Evolutionary conservation across 495 filamentous ascomycete species (phyloP).

Genomic region (Apiosordaria backusii): DNA sequence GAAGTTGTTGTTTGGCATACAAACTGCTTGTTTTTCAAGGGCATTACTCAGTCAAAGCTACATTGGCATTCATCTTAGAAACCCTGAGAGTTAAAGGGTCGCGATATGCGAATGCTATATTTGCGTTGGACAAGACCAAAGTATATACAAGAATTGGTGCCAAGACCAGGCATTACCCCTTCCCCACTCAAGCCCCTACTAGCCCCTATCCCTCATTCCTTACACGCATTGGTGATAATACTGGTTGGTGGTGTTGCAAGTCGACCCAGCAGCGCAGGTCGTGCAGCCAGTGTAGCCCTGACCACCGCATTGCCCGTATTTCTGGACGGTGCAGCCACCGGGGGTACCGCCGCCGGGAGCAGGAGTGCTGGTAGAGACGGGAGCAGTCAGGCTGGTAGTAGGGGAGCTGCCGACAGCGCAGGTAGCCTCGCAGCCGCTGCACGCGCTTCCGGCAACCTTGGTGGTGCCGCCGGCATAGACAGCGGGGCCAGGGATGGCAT

Average conservation of each 20-base stretch:
- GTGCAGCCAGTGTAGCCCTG: slow-evolving; percentile 44
- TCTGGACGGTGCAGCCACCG: slow-evolving; percentile 33
- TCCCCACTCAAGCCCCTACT: neutral
- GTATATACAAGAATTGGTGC: slow-evolving; percentile 18
- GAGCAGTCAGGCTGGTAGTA: slow-evolving; percentile 20
- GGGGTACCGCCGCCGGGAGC: slow-evolving; percentile 18
- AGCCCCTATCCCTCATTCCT: neutral
- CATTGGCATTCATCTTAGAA: neutral
- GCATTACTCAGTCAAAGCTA: no score
- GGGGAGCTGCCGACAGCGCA: slow-evolving; percentile 36
- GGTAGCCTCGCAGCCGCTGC: slow-evolving; percentile 39
- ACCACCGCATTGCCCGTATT: slow-evolving; percentile 48
- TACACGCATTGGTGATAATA: slow-evolving; percentile 43
- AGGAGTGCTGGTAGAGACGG: slow-evolving; percentile 17
- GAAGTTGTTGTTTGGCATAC: no score
- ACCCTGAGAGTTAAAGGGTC: neutral
- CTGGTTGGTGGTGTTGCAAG: slow-evolving; percentile 26
- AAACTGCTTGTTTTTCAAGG: no score
- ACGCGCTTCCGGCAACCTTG: slow-evolving; percentile 34
- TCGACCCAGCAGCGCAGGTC: slow-evolving; percentile 32
- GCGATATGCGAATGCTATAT: neutral
- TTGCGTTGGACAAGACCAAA: slow-evolving; percentile 3
- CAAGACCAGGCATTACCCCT: neutral
- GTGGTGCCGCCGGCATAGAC: slow-evolving; percentile 41
- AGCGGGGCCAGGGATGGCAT: slow-evolving; percentile 39